These are phyloP conservation scores for Paralagenidium karlingii DNA, from an alignment of 352 stramenopile species.

Conservation along the genomic window DNA sequence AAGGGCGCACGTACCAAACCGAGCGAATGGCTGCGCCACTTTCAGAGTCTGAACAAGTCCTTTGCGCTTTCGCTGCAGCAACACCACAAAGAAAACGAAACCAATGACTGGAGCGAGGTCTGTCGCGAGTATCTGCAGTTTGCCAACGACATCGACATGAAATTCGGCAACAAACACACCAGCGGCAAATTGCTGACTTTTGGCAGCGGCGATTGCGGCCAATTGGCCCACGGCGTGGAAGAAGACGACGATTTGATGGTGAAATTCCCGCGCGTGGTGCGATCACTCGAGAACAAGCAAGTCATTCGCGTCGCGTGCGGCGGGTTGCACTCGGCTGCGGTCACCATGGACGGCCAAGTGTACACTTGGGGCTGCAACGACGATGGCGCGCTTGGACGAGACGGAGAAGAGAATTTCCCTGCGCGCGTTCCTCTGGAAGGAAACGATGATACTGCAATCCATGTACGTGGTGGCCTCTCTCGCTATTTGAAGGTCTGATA, in stretches of 20 bases:
- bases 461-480: background rate
- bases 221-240: slow-evolving; percentile 85
- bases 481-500: slow-evolving; percentile 1
- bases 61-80: slow-evolving; percentile 43
- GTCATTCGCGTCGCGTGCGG: slow-evolving; percentile 78
- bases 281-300: slow-evolving; percentile 18
- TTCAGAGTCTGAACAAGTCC: slow-evolving; percentile 56
- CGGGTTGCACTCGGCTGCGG: slow-evolving; percentile 84
- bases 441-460: too few species aligned
- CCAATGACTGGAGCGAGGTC: slow-evolving; percentile 54
- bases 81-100: slow-evolving; percentile 50
- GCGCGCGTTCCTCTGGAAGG: slow-evolving; percentile 21
- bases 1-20: slow-evolving; percentile 2
- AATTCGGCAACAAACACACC: slow-evolving; percentile 31
- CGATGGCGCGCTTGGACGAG: slow-evolving; percentile 81
- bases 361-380: slow-evolving; percentile 94
- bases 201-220: slow-evolving; percentile 86
- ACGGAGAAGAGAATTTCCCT: slow-evolving; percentile 69
- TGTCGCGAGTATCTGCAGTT: slow-evolving; percentile 73
- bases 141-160: slow-evolving; percentile 39
- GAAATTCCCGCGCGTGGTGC: slow-evolving; percentile 46
- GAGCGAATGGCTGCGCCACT: too few species aligned
- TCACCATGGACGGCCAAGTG: slow-evolving; percentile 79
- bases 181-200: slow-evolving; percentile 52
- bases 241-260: slow-evolving; percentile 70